phyloP scores from a whole-genome alignment of 768 basidiomycete genomes.

The Lactifluus rugatus region DNA sequence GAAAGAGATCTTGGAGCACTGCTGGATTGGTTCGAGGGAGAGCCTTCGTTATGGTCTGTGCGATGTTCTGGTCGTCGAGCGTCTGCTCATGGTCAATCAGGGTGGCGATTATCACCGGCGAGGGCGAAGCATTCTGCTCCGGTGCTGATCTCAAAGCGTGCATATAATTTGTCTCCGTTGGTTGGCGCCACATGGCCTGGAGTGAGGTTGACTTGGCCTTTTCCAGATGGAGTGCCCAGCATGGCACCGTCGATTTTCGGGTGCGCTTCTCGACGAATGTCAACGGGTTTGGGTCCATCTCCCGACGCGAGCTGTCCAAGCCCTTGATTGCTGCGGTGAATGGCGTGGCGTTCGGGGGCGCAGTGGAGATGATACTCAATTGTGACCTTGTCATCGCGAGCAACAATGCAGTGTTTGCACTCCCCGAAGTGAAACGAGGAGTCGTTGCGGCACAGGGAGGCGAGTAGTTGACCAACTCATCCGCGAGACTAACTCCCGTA shows the following conservation, averaged over 20 bases:
- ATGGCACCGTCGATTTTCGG: conserved; percentile 31
- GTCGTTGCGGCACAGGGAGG: conserved; percentile 67
- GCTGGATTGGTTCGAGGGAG: conserved; percentile 28
- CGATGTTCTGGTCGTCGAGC: not conserved
- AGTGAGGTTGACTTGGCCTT: not conserved
- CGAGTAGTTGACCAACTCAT: conserved; percentile 24
- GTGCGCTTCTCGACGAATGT: conserved; percentile 37
- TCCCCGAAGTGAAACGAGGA: conserved; percentile 73
- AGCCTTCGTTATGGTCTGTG: not conserved
- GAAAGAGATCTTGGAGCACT: conserved; percentile 39
- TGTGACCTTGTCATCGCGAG: conserved; percentile 67
- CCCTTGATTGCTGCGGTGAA: conserved; percentile 76
- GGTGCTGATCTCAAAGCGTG: conserved; percentile 57
- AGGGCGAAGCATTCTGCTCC: conserved; percentile 49
- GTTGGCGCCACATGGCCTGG: not conserved
- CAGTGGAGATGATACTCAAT: conserved; percentile 38
- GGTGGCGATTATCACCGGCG: conserved; percentile 29
- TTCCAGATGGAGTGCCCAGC: not conserved
- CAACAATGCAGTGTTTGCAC: conserved; percentile 8
- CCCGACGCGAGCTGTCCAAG: conserved; percentile 55
- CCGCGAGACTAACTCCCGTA: not conserved
- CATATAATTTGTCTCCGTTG: conserved; percentile 23
- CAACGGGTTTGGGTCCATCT: conserved; percentile 43
- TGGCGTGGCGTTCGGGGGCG: conserved; percentile 42
- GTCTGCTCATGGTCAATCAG: not conserved